These are phyloP conservation scores for Astrephomene gubernaculifera DNA, from an alignment of 139 green algal species.

Conservation along the genomic window DNA sequence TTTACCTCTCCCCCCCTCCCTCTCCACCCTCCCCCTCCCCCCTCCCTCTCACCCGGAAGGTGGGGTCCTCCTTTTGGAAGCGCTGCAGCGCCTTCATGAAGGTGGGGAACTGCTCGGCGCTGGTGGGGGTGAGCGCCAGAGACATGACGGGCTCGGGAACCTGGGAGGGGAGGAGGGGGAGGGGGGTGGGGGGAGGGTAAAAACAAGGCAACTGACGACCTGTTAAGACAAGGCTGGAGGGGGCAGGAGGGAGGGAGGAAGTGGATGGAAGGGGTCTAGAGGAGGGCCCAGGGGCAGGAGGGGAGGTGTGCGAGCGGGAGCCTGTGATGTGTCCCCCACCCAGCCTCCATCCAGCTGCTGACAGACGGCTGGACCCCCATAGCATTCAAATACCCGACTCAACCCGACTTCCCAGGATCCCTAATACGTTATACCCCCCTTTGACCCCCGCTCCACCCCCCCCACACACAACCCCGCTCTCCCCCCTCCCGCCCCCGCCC, in stretches of 20 bases:
- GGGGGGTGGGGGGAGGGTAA: not conserved
- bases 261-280: not conserved
- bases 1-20: not conserved
- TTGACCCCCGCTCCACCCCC: too few relatives aligned
- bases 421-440: too few relatives aligned
- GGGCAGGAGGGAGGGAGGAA: not conserved
- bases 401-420: too few relatives aligned
- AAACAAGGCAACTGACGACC: too few relatives aligned
- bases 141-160: conserved; percentile 98
- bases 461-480: not conserved
- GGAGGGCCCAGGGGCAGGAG: too few relatives aligned
- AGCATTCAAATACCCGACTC: too few relatives aligned
- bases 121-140: conserved; percentile 81
- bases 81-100: conserved; percentile 81
- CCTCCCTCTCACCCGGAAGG: conserved; percentile 80
- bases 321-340: too few relatives aligned
- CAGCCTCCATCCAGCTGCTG: too few relatives aligned
- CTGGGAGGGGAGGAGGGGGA: not conserved
- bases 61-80: conserved; percentile 98
- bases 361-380: too few relatives aligned
- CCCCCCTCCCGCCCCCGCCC: too few relatives aligned
- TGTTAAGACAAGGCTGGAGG: not conserved
- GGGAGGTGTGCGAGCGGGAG: too few relatives aligned
- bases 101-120: conserved; percentile 69
- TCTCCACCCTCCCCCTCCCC: not conserved